Base-by-base conservation (phyloP, 192 early-diverging fungal species). In the Tieghemiomyces parasiticus region DNA sequence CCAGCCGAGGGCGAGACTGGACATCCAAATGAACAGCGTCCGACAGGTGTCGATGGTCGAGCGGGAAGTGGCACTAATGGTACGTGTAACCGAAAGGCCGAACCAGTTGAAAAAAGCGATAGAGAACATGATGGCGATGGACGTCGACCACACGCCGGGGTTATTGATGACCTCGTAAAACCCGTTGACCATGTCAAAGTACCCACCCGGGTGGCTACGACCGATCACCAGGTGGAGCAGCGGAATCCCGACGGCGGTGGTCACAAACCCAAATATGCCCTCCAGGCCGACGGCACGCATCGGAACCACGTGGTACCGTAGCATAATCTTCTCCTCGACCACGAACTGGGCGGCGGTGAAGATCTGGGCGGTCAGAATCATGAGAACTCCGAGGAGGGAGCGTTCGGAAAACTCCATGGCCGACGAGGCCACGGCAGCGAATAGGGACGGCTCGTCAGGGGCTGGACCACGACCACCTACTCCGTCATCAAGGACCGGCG, bases 81-180 rank as follows among this genome's bases (percentile, higher is more conserved):
- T 84, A 35, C 80, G 75, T 2, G 95, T 98, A 28, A 98, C 90
- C 2, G 82, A 82, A 26, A 98, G 78, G 6, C 95, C 95, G 68
- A 91, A 94, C 76, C 85, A 95, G 72, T 98, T 95, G 79, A 95
- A 95, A 46, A 87, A 84, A n/a, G 90, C 89, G 64, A 97, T 97
- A 1, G 85, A 89, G 60, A 90, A 82, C 68, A 86, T 82, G 65
- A 92, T 90, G 30, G 83, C 83, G 45, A 96, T 80, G 32, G 77
- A 80, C 19, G 83, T 74, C 46, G 77, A 66, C 86, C 86, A 88
- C 22, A 88, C 76, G 13, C 70, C 65, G 8, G 78, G 74, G 54
- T 79, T 72, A 47, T 68, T 66, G 47, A 77, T 63, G 52, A 91
- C 78, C 67, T 94, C 83, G 30, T 79, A 67, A 62, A 71, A 90